Base-by-base conservation (phyloP, 2,329 filamentous ascomycete species). In the Sporothrix brasiliensis region DNA sequence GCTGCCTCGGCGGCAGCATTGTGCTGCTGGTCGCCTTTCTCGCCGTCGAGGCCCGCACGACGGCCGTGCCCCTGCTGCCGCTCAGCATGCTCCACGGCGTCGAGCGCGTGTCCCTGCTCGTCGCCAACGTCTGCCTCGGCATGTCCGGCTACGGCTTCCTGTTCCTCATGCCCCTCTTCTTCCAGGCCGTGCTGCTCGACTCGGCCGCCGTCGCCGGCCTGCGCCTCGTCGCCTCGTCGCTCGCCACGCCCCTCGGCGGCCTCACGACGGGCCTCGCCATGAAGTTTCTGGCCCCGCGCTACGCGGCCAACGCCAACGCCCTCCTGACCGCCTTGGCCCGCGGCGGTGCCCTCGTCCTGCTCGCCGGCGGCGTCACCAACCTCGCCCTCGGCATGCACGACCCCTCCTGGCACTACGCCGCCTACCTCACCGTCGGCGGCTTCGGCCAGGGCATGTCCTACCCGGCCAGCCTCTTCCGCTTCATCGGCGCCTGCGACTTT, bases 101-200 rank as follows among this genome's bases (percentile, higher is more conserved):
- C 13, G 79, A 87, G 41, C 85, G 86, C 0, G 78, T 88, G 1
- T 80, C 85, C 2, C 86, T 84, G 2, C 86, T 88, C 73, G 79
- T 86, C 27, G 82, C 86, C 63, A 90, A 90, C 72, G 79, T 89
- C 14, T 88, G 85, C 70, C 84, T 85, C 1, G 88, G 88, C 0
- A 83, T 89, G 77, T 83, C 87, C 10, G 86, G 86, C 1, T 90
- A 90, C 76, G 87, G 86, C 19, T 87, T 91, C 73, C 81, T 91
- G 19, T 92, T 92, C 79, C 89, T 90, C 75, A 83, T 90, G 0
- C 90, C 90, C 0, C 80, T 92, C 5, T 92, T 90, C 79, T 92
- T 91, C 76, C 89, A 91, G 74, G 87, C 87, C 0, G 87, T 91
- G 7, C 83, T 90, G 2, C 79, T 87, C 2, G 88, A 91, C 71